Evolutionary conservation across 768 basidiomycete species (phyloP), one percentile per base, ranked within the genome.

Genomic region (Russula compacta): DNA sequence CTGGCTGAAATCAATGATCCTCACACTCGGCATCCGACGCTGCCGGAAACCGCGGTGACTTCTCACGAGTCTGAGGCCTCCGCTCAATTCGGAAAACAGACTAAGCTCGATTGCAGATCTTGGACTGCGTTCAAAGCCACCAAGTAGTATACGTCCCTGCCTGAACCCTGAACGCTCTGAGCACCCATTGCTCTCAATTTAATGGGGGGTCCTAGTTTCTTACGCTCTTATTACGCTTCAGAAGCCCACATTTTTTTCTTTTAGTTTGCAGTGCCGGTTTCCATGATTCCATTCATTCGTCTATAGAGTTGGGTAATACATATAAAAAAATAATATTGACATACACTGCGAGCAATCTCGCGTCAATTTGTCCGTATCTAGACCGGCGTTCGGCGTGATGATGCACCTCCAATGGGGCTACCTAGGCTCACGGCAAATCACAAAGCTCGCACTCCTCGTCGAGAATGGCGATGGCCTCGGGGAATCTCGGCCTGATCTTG

Each of bases 401-500:
- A 33, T n/a, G 6, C 21, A 33, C 40, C 35, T 17, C 40, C 21
- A 51, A 15, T 11, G 14, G 11, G 19, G 42, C 29, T 24, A 19
- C 17, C 50, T 32, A 4, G 33, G 21, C 40, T 50, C 56, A 52
- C 50, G 29, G 8, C n/a, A 55, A 35, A 44, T 35, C 14, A 17
- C 49, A 59, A 56, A 64, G 63, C 12, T 62, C 63, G 11, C 48
- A 53, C 47, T 64, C 63, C 52, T 60, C 53, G 11, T 61, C 19
- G 21, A 64, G 63, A 39, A 61, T 55, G 17, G 60, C 40, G 48
- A 46, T 39, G 4, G 60, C 67, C 17, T 64, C 67, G 9, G 56
- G 51, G 40, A 67, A 67, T 38, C 68, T 60, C 6, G 68, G 68
- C 8, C 35, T 64, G 19, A 64, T 59, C 39, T 53, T 58, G 54